Percentiles rank a stretch among this genome's conserved stretches.
phyloP scores from a whole-genome alignment of 768 basidiomycete genomes.

The Trametes maxima region DNA sequence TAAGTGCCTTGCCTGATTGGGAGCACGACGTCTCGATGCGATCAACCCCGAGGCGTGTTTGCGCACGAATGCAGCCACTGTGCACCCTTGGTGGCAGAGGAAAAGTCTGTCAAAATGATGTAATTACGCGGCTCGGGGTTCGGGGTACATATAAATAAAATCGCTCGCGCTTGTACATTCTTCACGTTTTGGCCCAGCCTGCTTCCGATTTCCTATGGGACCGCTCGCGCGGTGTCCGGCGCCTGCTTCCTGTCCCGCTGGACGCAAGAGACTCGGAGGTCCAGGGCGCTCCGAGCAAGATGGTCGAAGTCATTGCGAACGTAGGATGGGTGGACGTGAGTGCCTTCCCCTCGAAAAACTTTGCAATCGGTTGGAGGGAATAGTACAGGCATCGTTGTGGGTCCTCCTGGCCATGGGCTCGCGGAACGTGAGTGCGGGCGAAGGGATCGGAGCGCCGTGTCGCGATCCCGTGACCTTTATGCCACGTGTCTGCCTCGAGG shows the following conservation, averaged over 20 bases:
- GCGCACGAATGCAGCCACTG: neutral
- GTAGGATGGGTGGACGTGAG: conserved; percentile 14
- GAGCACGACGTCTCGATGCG: neutral
- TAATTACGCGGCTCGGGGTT: neutral
- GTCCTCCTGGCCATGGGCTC: too few species aligned
- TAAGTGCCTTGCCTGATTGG: too few species aligned
- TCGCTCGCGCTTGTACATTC: neutral
- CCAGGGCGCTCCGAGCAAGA: too few species aligned
- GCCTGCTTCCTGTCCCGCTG: too few species aligned
- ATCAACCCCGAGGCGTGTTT: neutral
- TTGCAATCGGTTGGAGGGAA: too few species aligned
- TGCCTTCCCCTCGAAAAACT: neutral
- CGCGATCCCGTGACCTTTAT: conserved; percentile 12
- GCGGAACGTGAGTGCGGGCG: too few species aligned
- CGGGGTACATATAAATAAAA: neutral
- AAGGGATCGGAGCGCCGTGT: neutral
- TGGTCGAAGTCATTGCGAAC: neutral
- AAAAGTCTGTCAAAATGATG: neutral
- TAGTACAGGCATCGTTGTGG: too few species aligned
- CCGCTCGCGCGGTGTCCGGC: too few species aligned
- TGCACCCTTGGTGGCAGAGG: neutral
- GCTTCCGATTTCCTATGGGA: neutral
- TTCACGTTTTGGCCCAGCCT: neutral
- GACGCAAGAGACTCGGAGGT: too few species aligned
- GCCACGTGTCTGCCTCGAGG: conserved; percentile 20